Evolutionary conservation across 495 filamentous ascomycete genomes (phyloP), one percentile per base, ranked within the genome.

Genomic region (Aspergillus wentii): DNA sequence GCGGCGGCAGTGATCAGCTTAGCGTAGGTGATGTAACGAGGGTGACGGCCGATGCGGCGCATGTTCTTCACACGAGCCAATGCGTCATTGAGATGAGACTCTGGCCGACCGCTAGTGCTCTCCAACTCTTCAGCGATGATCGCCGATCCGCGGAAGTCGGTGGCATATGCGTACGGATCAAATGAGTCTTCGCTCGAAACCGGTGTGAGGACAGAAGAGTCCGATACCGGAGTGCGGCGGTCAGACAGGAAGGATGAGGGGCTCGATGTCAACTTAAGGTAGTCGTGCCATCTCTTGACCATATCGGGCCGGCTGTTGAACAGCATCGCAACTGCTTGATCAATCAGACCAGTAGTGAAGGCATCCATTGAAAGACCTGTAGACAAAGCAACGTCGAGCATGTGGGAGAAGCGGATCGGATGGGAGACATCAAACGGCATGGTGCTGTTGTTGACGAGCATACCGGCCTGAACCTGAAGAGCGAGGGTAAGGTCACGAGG

Each of bases 1-100:
- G 89, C 86, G 41, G 94, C 90, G 44, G 86, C 84, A 23, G 83
- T 80, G 57, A 98, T 92, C 51, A 98, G 75, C 68, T 95, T 95
- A 22, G 88, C 86, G 51, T 97, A 94, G 17, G 89, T 94, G 60
- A 94, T 88, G 64, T 95, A 95, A 44, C 91, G 80, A 30, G 94
- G 89, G 57, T 95, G 87, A 51, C 87, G 82, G 42, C 91, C 89
- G 59, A 82, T 78, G 30, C 89, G 87, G 49, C 92, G 89, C 69
- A 95, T 94, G 65, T 94, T 94, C 38, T 81, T 81, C 59, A 97
- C 86, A 49, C 86, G 82, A 17, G 67, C 73, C 46, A 95, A 68
- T 33, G 88, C 85, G 45, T 95, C 89, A 42, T 83, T 82, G 31
- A 95, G 76, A 44, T 82, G 82, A 17, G 78, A 73, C 23, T 74